phyloP scores from a whole-genome alignment of 1,139 yeast species.

The Debaryomycetaceae sp. region DNA sequence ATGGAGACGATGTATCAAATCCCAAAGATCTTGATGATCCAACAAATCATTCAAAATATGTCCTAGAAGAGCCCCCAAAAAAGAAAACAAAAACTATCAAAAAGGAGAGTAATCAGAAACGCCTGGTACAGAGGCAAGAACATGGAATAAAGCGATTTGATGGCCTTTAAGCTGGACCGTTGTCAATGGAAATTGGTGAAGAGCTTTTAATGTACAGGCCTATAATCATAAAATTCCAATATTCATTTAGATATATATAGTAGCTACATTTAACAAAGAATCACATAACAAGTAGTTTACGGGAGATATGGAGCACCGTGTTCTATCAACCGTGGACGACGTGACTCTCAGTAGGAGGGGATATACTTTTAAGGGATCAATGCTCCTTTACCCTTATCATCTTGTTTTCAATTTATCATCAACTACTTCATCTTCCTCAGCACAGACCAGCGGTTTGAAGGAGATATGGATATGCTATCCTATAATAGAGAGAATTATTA shows the following conservation, averaged over 20 bases:
- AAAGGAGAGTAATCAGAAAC: constrained; percentile 44
- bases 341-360: constrained; percentile 75
- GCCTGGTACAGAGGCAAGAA: constrained; percentile 51
- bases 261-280: not conserved
- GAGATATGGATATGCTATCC: constrained; percentile 97
- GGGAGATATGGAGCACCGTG: constrained; percentile 20
- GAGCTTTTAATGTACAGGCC: not conserved
- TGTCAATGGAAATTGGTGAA: not conserved
- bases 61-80: constrained; percentile 11
- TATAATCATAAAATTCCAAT: not conserved
- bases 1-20: constrained; percentile 8
- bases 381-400: constrained; percentile 83
- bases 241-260: not conserved
- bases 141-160: constrained; percentile 70
- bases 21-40: not conserved
- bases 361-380: constrained; percentile 57
- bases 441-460: constrained; percentile 16
- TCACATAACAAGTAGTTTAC: not conserved
- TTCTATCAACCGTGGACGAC: constrained; percentile 50
- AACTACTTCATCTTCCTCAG: constrained; percentile 13
- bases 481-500: constrained; percentile 64
- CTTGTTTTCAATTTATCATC: constrained; percentile 61
- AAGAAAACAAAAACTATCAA: constrained; percentile 29
- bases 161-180: constrained; percentile 37
- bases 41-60: not conserved